phyloP scores from a whole-genome alignment of 306 rosid species.

The Lotus japonicus region DNA sequence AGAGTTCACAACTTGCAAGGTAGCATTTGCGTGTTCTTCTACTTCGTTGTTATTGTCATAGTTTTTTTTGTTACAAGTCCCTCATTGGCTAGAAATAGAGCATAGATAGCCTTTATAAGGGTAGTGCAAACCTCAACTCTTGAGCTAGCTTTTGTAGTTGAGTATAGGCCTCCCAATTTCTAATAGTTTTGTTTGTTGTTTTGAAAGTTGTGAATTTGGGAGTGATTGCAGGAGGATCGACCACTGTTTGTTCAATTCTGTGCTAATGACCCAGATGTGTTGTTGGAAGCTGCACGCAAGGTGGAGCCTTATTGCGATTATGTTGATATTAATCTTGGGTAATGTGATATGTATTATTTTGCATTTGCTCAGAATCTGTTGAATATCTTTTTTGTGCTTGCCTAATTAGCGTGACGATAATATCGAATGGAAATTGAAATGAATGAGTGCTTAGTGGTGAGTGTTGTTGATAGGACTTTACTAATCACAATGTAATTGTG shows the following conservation, averaged over 20 bases:
- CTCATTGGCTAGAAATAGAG: too few relatives aligned
- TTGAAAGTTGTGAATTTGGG: not conserved
- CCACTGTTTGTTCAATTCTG: constrained; percentile 95
- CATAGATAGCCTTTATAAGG: too few relatives aligned
- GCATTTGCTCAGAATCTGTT: not conserved
- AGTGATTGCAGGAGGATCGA: constrained; percentile 48
- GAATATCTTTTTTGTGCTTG: not conserved
- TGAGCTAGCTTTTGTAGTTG: too few relatives aligned
- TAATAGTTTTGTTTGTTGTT: not conserved
- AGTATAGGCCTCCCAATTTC: too few relatives aligned
- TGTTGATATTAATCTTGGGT: constrained; percentile 96
- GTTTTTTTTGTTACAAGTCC: not conserved
- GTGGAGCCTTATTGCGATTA: constrained; percentile 85
- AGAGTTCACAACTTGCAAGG: constrained; percentile 87
- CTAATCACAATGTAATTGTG: not conserved
- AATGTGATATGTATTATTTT: constrained; percentile 13
- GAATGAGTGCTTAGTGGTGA: not conserved
- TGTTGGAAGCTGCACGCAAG: constrained; percentile 73
- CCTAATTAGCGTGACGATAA: not conserved
- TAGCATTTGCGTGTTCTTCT: not conserved
- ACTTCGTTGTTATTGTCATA: not conserved
- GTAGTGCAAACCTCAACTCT: too few relatives aligned
- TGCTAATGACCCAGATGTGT: constrained; percentile 75
- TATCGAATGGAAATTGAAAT: not conserved
- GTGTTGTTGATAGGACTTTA: too few relatives aligned